Evolutionary conservation across 768 basidiomycete genomes (phyloP).

Genomic region (Cystofilobasidium ferigula): DNA sequence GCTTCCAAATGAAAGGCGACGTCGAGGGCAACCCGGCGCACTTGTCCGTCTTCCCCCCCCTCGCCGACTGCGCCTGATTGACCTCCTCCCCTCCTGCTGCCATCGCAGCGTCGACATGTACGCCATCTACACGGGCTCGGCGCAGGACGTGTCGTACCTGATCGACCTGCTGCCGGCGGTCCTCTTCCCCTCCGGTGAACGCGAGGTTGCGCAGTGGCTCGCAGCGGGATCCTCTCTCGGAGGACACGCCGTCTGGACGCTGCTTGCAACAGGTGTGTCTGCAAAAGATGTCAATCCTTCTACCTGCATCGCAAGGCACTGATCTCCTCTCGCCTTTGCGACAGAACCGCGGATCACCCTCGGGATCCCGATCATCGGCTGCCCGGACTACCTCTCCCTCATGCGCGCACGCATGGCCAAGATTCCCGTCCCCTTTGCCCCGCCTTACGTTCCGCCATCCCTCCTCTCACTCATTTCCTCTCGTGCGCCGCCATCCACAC

Average conservation of each 20-base stretch:
- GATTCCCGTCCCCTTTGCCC: background rate
- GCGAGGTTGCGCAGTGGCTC: constrained; percentile 55
- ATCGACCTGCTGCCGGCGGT: constrained; percentile 68
- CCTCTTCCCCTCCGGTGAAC: constrained; percentile 58
- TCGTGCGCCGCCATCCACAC: constrained; percentile 44
- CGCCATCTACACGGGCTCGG: constrained; percentile 50
- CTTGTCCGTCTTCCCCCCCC: background rate
- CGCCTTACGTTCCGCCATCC: constrained; percentile 12
- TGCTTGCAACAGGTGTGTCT: constrained; percentile 46
- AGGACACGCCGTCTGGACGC: constrained; percentile 72
- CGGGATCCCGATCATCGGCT: constrained; percentile 31
- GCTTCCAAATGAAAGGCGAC: constrained; percentile 8
- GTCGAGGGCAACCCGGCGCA: constrained; percentile 2
- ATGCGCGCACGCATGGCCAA: constrained; percentile 3
- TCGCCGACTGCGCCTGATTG: background rate
- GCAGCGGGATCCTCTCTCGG: constrained; percentile 69
- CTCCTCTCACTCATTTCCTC: constrained; percentile 40
- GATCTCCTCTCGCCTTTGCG: background rate
- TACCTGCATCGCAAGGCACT: background rate
- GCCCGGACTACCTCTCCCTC: constrained; percentile 25
- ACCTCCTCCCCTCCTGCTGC: too few relatives aligned
- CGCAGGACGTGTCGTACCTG: constrained; percentile 63
- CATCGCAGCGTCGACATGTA: constrained; percentile 45
- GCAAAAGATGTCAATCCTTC: too few relatives aligned
- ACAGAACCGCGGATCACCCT: constrained; percentile 30